phyloP scores from a whole-genome alignment of 495 filamentous ascomycete species.

The Tetracladium setigerum region DNA sequence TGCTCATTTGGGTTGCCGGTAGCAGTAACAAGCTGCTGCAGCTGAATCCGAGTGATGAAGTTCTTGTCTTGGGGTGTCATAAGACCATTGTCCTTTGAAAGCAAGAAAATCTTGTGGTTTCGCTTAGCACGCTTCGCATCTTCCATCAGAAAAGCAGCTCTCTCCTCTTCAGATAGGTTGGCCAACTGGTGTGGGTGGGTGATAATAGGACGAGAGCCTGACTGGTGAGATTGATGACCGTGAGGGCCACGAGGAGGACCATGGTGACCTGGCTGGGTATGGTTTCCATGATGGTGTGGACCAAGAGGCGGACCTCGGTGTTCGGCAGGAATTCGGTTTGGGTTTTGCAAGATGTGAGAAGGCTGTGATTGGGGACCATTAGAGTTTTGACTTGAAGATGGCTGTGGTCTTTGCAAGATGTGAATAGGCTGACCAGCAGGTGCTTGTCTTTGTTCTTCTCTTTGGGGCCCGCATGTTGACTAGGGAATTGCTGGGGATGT shows the following conservation, averaged over 20 bases:
- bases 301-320: conserved; percentile 24
- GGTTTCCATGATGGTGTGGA: conserved; percentile 32
- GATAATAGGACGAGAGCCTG: conserved; percentile 30
- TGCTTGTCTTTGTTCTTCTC: conserved; percentile 14
- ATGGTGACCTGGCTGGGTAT: conserved; percentile 34
- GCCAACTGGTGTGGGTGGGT: conserved; percentile 69
- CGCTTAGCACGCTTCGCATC: conserved; percentile 94
- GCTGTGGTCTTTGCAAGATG: conserved; percentile 38
- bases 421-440: conserved; percentile 45
- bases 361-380: conserved; percentile 25
- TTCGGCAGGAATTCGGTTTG: conserved; percentile 29
- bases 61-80: conserved; percentile 99
- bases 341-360: conserved; percentile 35
- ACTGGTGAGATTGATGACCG: conserved; percentile 22
- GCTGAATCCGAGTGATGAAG: conserved; percentile 94
- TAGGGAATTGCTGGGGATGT: conserved; percentile 23
- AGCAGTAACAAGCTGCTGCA: conserved; percentile 90
- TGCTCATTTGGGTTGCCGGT: conserved; percentile 78
- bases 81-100: conserved; percentile 90
- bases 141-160: conserved; percentile 71
- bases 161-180: conserved; percentile 69
- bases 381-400: conserved; percentile 6
- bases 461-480: conserved; percentile 27
- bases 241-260: conserved; percentile 28
- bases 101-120: conserved; percentile 93